Base-by-base conservation (phyloP, 2,329 filamentous ascomycete species). In the Pseudocercospora pini-densiflorae region DNA sequence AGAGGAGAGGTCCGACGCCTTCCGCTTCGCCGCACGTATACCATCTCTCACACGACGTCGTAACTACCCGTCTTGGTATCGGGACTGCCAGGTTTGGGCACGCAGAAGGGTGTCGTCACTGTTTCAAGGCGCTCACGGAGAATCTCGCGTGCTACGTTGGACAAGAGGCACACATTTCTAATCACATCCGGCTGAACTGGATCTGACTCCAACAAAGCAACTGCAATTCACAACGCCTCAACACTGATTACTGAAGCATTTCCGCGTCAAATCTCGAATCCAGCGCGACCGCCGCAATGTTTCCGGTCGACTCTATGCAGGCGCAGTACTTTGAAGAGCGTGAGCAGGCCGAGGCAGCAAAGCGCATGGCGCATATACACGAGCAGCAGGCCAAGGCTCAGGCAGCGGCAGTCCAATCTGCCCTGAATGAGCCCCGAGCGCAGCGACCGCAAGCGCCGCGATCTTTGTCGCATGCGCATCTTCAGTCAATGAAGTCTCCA, bases 281-380 rank as follows among this genome's bases (percentile, higher is more conserved):
- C 14, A 5, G 14, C 27, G 29, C 27, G 5, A 31, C 53, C 27
- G 23, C n/a, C 64, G 74, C 29, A 27, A 77, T 77, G 75, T 77
- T 75, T 65, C 72, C 75, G n/a, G 71, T 72, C 68, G 76, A 78
- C 61, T 67, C 69, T 54, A 65, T 78, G 27, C 74, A 72, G 10
- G 65, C 75, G n/a, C 58, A 68, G 33, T 78, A 77, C 71, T 71
- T 69, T 68, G 76, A 77, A 58, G 75, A 76, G 65, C 75, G 76
- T 59, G 65, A 68, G 29, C 68, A 69, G 21, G 70, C 69, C 40
- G 72, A 74, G 45, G 65, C 71, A 40, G 71, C 68, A 33, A 70
- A 69, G 67, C 70, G 71, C 45, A 54, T 69, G 3, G 72, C 68
- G 14, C 53, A 65, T 33, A 59, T 69, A 16, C 72, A 73, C 54